Conservation (phyloP, 202 grass and related monocot species). For the Eragrostis tef region DNA sequence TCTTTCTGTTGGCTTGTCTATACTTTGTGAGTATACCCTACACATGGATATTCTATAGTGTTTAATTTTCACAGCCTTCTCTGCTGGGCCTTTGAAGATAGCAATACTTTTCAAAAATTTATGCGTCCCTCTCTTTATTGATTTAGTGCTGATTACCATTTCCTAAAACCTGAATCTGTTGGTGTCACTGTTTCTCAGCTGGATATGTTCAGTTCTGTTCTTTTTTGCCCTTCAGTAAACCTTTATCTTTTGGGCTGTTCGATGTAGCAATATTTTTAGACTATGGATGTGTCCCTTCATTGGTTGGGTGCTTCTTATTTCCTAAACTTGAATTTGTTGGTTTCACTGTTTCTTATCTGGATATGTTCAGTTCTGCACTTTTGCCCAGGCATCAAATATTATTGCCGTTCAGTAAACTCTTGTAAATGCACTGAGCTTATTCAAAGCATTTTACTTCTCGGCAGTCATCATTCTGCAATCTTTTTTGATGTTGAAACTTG, state of each 20-base stretch:
- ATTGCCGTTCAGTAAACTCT: not conserved
- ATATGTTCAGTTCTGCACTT: no score
- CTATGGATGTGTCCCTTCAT: no score
- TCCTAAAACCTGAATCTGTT: slow-evolving; percentile 11
- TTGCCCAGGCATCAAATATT: not conserved
- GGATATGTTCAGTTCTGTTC: not conserved
- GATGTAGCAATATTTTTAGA: no score
- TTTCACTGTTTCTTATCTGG: no score
- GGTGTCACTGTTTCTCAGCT: not conserved
- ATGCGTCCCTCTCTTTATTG: slow-evolving; percentile 10
- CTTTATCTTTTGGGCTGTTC: no score
- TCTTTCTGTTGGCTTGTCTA: slow-evolving; percentile 88
- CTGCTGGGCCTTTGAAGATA: not conserved
- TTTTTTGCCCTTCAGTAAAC: no score
- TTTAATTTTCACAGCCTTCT: slow-evolving; percentile 24
- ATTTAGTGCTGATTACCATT: not conserved
- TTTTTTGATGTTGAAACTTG: slow-evolving; percentile 29
- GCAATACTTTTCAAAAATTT: not conserved
- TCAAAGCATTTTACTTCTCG: slow-evolving; percentile 14
- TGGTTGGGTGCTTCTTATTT: no score
- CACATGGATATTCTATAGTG: not conserved
- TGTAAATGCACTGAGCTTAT: not conserved
- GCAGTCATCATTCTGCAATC: not conserved
- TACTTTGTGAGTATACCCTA: slow-evolving; percentile 80
- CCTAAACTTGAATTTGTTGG: no score